phyloP scores from a whole-genome alignment of 2,329 filamentous ascomycete genomes.

The Gnomoniopsis sp. region DNA sequence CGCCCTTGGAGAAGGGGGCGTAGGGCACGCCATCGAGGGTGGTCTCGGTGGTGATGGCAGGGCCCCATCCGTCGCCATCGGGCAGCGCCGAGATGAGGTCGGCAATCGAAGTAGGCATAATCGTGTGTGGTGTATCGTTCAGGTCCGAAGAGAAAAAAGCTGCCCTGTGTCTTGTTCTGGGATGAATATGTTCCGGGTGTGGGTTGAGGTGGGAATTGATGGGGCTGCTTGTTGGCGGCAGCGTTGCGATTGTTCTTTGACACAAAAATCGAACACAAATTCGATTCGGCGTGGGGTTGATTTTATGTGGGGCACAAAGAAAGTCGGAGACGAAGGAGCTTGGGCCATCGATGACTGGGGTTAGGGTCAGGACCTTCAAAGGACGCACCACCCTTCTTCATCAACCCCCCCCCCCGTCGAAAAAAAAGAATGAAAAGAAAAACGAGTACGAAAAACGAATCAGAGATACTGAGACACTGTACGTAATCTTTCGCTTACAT shows the following conservation, averaged over 20 bases:
- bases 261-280: slow-evolving; percentile 13
- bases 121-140: slow-evolving; percentile 1
- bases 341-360: no score
- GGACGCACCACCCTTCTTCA: no score
- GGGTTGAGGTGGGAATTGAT: background rate
- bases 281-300: slow-evolving; percentile 12
- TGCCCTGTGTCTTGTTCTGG: background rate
- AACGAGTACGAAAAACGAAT: no score
- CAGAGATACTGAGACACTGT: no score
- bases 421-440: no score
- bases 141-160: background rate
- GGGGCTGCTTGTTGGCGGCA: background rate
- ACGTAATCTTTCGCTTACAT: no score
- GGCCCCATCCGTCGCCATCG: slow-evolving; percentile 82
- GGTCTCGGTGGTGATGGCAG: slow-evolving; percentile 75
- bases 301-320: background rate
- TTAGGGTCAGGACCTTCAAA: no score
- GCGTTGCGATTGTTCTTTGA: background rate
- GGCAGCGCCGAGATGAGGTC: slow-evolving; percentile 69
- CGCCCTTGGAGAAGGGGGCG: slow-evolving; percentile 96
- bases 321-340: background rate
- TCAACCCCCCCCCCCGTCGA: no score
- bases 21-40: slow-evolving; percentile 94
- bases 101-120: slow-evolving; percentile 37
- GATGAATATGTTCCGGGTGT: no score